A percentile compares a stretch with the other conserved stretches of the same genome.
phyloP scores from a whole-genome alignment of 768 basidiomycete genomes.

The Chiua virens region DNA sequence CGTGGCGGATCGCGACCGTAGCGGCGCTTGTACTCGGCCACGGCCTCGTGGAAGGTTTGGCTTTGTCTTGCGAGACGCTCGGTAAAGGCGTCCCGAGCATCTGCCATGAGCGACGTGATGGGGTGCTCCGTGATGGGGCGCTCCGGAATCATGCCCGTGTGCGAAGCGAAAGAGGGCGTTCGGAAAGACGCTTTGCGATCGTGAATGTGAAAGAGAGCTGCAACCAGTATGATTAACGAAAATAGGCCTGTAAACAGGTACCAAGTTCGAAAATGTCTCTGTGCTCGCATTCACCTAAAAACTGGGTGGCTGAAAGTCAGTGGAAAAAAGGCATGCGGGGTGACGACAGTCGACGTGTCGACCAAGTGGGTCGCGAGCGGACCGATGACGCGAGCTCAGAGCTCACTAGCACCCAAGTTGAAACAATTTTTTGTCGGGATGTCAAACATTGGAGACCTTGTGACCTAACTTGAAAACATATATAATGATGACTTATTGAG shows the following conservation, averaged over 20 bases:
- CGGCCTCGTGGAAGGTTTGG: constrained; percentile 73
- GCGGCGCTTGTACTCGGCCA: constrained; percentile 75
- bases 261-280: too few species aligned
- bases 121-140: constrained; percentile 53
- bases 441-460: too few species aligned
- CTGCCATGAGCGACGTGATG: constrained; percentile 79
- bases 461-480: too few species aligned
- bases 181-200: constrained; percentile 3
- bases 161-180: constrained; percentile 12
- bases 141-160: background rate
- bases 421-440: too few species aligned
- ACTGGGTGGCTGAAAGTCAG: too few species aligned
- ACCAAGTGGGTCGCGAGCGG: too few species aligned
- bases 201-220: constrained; percentile 44
- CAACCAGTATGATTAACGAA: constrained; percentile 49
- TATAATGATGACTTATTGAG: too few species aligned
- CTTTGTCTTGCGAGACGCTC: constrained; percentile 72
- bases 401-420: too few species aligned
- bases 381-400: too few species aligned
- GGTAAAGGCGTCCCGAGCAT: constrained; percentile 73
- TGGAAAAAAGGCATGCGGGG: too few species aligned
- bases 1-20: constrained; percentile 80
- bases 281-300: too few species aligned
- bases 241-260: constrained; percentile 34
- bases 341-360: too few species aligned